phyloP scores from a whole-genome alignment of 2,329 filamentous ascomycete species.

The Cylindrodendrum hubeiense region DNA sequence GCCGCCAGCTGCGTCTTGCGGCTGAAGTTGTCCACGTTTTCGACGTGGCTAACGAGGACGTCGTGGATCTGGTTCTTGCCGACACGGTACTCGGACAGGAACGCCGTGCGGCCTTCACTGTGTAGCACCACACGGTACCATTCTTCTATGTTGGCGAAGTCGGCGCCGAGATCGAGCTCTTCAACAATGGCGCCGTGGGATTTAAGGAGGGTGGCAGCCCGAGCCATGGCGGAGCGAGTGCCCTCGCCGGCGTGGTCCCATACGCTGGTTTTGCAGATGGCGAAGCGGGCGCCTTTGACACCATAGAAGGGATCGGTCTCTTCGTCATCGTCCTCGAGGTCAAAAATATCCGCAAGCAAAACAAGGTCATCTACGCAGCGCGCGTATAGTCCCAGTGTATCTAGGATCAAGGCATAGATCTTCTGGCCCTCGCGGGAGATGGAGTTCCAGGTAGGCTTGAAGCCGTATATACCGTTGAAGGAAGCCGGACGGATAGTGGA shows the following conservation, averaged over 20 bases:
- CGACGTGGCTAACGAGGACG: slow-evolving; percentile 63
- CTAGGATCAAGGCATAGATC: slow-evolving; percentile 69
- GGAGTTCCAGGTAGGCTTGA: slow-evolving; percentile 76
- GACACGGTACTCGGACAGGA: slow-evolving; percentile 66
- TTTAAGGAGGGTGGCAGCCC: slow-evolving; percentile 54
- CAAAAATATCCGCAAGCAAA: slow-evolving; percentile 67
- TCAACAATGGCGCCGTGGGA: slow-evolving; percentile 67
- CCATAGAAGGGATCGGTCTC: slow-evolving; percentile 52
- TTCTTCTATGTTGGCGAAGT: slow-evolving; percentile 62
- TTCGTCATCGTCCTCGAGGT: slow-evolving; percentile 59
- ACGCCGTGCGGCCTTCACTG: slow-evolving; percentile 65
- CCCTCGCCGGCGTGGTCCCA: slow-evolving; percentile 64
- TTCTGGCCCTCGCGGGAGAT: slow-evolving; percentile 73
- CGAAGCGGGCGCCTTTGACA: slow-evolving; percentile 66
- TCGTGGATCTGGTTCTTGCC: slow-evolving; percentile 61
- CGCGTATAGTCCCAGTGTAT: slow-evolving; percentile 73
- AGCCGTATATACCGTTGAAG: slow-evolving; percentile 74
- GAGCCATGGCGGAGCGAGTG: slow-evolving; percentile 57
- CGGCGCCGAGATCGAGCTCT: slow-evolving; percentile 65
- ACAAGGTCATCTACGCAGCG: slow-evolving; percentile 70
- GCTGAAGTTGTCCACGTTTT: slow-evolving; percentile 59
- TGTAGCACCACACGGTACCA: slow-evolving; percentile 67
- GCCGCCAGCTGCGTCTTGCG: slow-evolving; percentile 64
- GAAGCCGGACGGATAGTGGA: slow-evolving; percentile 74
- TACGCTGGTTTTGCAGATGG: slow-evolving; percentile 65